Evolutionary conservation across 306 rosid genomes (phyloP).

Genomic region (Gillenia trifoliata): DNA sequence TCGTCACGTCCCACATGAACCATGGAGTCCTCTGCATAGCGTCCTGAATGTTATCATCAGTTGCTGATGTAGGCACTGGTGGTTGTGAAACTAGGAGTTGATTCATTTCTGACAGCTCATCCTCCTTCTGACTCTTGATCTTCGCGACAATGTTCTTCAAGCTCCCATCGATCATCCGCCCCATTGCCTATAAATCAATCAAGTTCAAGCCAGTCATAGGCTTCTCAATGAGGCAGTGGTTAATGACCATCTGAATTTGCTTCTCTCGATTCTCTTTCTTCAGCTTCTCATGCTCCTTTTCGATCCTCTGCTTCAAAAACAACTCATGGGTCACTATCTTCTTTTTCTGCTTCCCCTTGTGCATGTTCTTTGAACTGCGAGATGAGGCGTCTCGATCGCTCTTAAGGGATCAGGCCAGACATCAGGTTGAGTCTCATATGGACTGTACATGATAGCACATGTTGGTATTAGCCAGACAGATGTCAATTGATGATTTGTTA

Average conservation of each 20-base stretch:
- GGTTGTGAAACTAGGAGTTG: too few relatives aligned
- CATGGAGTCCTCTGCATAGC: too few relatives aligned
- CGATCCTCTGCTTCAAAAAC: conserved; percentile 21
- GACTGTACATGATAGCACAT: conserved; percentile 46
- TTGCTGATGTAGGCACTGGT: too few relatives aligned
- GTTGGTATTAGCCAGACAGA: too few relatives aligned
- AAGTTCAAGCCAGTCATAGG: conserved; percentile 13
- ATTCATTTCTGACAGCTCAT: not conserved
- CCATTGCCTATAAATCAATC: conserved; percentile 24
- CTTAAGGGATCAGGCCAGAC: conserved; percentile 40
- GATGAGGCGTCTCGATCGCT: conserved; percentile 21
- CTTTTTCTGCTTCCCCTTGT: conserved; percentile 21
- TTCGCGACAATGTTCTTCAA: conserved; percentile 12
- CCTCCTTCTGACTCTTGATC: conserved; percentile 16
- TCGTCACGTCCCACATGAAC: too few relatives aligned
- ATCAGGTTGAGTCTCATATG: conserved; percentile 38
- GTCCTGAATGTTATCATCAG: too few relatives aligned
- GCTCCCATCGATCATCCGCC: conserved; percentile 20
- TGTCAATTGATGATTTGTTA: too few relatives aligned
- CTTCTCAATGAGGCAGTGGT: conserved; percentile 8
- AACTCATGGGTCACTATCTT: conserved; percentile 28
- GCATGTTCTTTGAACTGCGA: conserved; percentile 25
- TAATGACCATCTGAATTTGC: conserved; percentile 19
- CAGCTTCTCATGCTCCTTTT: conserved; percentile 16
- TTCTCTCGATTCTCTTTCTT: conserved; percentile 20